These are phyloP conservation scores for Penicillium nordicum DNA, from an alignment of 2,329 filamentous ascomycete genomes.

Conservation along the genomic window DNA sequence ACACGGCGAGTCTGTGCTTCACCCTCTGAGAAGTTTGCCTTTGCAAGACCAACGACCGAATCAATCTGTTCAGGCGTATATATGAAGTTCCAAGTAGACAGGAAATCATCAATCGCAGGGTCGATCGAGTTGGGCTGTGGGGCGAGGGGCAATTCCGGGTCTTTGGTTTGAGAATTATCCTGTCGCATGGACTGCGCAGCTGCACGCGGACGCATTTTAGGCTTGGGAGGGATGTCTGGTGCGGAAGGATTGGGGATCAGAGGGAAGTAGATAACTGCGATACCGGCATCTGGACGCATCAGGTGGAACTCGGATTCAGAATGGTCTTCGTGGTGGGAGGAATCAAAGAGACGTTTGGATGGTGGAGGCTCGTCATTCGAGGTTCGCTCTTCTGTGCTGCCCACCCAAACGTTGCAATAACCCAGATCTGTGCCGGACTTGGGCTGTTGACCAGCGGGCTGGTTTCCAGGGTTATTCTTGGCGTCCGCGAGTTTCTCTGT, in stretches of 20 bases:
- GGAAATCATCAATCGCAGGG: conserved; percentile 75
- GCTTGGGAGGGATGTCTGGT: conserved; percentile 27
- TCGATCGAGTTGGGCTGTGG: conserved; percentile 68
- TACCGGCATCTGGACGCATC: conserved; percentile 73
- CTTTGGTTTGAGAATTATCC: conserved; percentile 15
- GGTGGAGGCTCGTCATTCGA: conserved; percentile 52
- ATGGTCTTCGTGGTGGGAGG: conserved; percentile 50
- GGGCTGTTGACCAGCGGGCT: conserved; percentile 17
- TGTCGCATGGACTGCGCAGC: conserved; percentile 23
- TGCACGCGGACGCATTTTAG: conserved; percentile 22
- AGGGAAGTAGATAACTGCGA: conserved; percentile 87
- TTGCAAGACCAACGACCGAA: conserved; percentile 73
- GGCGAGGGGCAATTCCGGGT: conserved; percentile 22
- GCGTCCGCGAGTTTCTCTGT: conserved; percentile 63
- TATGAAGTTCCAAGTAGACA: conserved; percentile 97
- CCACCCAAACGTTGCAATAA: conserved; percentile 95
- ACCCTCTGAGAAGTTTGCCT: conserved; percentile 83
- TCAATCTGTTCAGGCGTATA: conserved; percentile 91
- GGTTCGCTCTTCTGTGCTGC: conserved; percentile 70
- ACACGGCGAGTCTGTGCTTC: conserved; percentile 72
- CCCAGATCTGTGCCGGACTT: conserved; percentile 58
- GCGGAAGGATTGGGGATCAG: conserved; percentile 70
- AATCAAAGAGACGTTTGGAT: conserved; percentile 49
- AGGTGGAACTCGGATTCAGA: conserved; percentile 65
- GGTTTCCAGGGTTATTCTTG: conserved; percentile 24